These are phyloP conservation scores for Aquilaria yunnanensis DNA, from an alignment of 345 rosid genomes.

Conservation along the genomic window DNA sequence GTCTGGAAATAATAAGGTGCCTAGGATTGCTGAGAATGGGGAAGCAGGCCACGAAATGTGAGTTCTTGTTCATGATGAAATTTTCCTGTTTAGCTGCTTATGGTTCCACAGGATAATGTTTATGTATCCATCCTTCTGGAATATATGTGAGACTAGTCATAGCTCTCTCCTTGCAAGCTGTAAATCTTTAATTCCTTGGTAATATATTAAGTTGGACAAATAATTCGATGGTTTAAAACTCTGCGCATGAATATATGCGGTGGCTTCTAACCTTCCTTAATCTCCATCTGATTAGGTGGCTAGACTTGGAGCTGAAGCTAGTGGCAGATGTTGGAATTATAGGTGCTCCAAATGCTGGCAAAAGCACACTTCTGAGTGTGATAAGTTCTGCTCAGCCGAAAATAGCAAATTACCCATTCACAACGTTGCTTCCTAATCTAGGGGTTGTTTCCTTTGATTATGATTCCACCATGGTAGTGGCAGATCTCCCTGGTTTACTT, in stretches of 20 bases:
- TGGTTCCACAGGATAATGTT: no score
- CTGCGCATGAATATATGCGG: no score
- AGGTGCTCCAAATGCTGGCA: conserved; percentile 97
- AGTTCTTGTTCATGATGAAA: conserved; percentile 22
- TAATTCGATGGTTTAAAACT: no score
- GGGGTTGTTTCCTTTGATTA: conserved; percentile 92
- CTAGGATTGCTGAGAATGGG: conserved; percentile 91
- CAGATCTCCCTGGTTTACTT: conserved; percentile 95
- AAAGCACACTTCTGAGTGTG: conserved; percentile 84
- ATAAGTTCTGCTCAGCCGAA: conserved; percentile 85
- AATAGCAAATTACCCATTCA: conserved; percentile 88
- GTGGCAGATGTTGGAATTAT: conserved; percentile 91
- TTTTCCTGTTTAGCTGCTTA: no score
- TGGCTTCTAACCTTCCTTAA: no score
- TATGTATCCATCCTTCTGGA: no score
- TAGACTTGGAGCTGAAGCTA: conserved; percentile 85
- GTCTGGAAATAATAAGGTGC: conserved; percentile 73
- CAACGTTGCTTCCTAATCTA: conserved; percentile 93
- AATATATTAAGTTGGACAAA: no score
- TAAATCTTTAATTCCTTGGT: no score
- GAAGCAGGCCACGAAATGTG: conserved; percentile 97
- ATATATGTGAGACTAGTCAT: no score
- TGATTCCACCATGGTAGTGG: conserved; percentile 86
- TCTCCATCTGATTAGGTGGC: conserved; percentile 55
- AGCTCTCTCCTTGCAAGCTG: no score